Conservation (phyloP, 352 stramenopile genomes). For the Phytophthora ramorum region DNA sequence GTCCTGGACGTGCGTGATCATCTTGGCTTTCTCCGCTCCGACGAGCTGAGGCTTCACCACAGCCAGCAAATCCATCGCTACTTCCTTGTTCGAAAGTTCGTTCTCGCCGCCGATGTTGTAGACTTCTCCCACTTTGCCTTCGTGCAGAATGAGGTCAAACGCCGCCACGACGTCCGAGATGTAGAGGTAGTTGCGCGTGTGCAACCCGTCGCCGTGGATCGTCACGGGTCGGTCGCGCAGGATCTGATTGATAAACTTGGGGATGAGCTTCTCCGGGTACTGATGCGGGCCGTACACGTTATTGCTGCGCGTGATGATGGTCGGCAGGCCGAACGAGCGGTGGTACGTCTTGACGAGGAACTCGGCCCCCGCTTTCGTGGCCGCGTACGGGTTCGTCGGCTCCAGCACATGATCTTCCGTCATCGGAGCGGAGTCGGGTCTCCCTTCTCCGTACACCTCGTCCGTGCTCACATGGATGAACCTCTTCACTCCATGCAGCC, state of each 20-base stretch:
- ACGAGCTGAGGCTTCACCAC: conserved; percentile 58
- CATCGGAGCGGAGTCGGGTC: conserved; percentile 92
- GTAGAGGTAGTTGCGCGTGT: conserved; percentile 98
- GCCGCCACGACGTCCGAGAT: conserved; percentile 97
- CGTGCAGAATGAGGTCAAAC: conserved; percentile 97
- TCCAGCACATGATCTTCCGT: conserved; percentile 94
- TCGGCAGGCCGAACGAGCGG: conserved; percentile 94
- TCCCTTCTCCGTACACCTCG: conserved; percentile 98
- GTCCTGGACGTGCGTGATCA: conserved; percentile 84
- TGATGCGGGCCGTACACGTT: conserved; percentile 99
- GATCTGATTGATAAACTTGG: conserved; percentile 98
- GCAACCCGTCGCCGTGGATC: conserved; percentile 95
- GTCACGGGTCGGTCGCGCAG: conserved; percentile 90
- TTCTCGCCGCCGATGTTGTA: conserved; percentile 97
- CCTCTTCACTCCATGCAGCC: conserved; percentile 87
- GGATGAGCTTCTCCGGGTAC: conserved; percentile 99
- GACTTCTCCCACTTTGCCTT: conserved; percentile 92
- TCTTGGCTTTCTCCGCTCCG: conserved; percentile 49
- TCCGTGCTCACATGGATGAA: conserved; percentile 99
- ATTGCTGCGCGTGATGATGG: conserved; percentile 98
- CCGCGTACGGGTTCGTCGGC: conserved; percentile 98
- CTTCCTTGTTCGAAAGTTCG: conserved; percentile 70
- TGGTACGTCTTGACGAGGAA: conserved; percentile 97
- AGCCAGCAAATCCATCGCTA: conserved; percentile 91
- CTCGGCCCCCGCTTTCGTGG: conserved; percentile 98